Evolutionary conservation across 2,329 filamentous ascomycete genomes (phyloP).

Genomic region (Cordyceps cicadae): DNA sequence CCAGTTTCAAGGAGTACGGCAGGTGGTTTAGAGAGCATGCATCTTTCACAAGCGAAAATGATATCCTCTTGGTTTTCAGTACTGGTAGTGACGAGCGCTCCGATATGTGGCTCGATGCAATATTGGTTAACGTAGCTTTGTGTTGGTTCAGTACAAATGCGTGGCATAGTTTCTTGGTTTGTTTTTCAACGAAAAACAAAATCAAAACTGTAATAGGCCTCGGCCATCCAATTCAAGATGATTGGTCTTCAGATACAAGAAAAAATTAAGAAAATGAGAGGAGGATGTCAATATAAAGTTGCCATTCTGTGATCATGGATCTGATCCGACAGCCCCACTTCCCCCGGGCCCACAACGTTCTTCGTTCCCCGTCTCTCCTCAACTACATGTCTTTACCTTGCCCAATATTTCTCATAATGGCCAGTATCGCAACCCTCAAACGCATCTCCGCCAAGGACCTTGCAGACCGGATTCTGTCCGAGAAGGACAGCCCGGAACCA

Average conservation of each 20-base stretch:
- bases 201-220: too few relatives aligned
- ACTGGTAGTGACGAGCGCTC: background rate
- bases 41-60: slow-evolving; percentile 8
- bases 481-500: slow-evolving; percentile 30
- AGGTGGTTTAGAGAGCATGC: background rate
- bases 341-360: background rate
- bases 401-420: background rate
- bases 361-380: background rate
- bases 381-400: background rate
- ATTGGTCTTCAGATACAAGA: too few relatives aligned
- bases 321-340: too few relatives aligned
- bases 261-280: background rate
- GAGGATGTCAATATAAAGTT: too few relatives aligned
- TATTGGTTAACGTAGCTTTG: too few relatives aligned
- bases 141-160: too few relatives aligned
- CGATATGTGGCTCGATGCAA: too few relatives aligned
- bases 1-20: background rate
- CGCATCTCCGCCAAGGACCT: slow-evolving; percentile 64
- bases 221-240: too few relatives aligned
- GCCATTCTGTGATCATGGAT: too few relatives aligned
- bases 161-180: too few relatives aligned
- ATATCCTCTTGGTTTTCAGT: slow-evolving; percentile 10
- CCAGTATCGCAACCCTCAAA: slow-evolving; percentile 21
- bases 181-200: too few relatives aligned
- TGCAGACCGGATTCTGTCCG: slow-evolving; percentile 52